A percentile compares a stretch with the other conserved stretches of the same genome.
Conservation (phyloP, 441 rosid species). For the Populus hybrid region DNA sequence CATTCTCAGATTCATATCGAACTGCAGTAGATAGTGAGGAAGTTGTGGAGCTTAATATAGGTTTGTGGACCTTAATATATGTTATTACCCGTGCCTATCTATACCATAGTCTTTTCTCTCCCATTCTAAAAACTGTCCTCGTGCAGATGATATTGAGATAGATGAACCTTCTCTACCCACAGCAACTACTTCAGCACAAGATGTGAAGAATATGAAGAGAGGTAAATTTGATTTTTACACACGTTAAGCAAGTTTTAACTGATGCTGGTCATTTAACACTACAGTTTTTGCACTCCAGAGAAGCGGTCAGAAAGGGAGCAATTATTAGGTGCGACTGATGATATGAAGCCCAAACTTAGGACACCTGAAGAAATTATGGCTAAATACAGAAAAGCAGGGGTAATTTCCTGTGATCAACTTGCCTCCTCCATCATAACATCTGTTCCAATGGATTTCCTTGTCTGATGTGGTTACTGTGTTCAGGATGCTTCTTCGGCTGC, state of each 20-base stretch:
- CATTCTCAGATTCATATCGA: constrained; percentile 27
- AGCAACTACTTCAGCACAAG: constrained; percentile 32
- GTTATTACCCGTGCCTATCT: background rate
- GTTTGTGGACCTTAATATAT: constrained; percentile 21
- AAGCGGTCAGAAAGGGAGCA: constrained; percentile 47
- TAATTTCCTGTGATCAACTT: constrained; percentile 29
- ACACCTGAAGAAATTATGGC: constrained; percentile 60
- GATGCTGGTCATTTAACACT: constrained; percentile 6
- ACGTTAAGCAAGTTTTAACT: constrained; percentile 4
- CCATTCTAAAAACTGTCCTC: background rate
- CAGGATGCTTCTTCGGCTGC: constrained; percentile 62
- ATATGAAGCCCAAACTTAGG: constrained; percentile 44
- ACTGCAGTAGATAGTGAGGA: constrained; percentile 30
- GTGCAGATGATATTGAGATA: constrained; percentile 27
- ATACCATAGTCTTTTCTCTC: background rate
- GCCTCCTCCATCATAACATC: background rate
- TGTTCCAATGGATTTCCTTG: constrained; percentile 1
- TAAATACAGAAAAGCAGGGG: constrained; percentile 56
- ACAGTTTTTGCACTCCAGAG: constrained; percentile 28
- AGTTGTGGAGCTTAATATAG: constrained; percentile 55
- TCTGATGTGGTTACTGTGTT: constrained; percentile 15
- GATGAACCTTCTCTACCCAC: constrained; percentile 37
- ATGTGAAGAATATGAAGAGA: constrained; percentile 25
- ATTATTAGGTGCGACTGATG: constrained; percentile 44
- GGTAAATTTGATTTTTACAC: constrained; percentile 27